phyloP scores from a whole-genome alignment of 208 protist genomes.

The Trypanosoma congolense region DNA sequence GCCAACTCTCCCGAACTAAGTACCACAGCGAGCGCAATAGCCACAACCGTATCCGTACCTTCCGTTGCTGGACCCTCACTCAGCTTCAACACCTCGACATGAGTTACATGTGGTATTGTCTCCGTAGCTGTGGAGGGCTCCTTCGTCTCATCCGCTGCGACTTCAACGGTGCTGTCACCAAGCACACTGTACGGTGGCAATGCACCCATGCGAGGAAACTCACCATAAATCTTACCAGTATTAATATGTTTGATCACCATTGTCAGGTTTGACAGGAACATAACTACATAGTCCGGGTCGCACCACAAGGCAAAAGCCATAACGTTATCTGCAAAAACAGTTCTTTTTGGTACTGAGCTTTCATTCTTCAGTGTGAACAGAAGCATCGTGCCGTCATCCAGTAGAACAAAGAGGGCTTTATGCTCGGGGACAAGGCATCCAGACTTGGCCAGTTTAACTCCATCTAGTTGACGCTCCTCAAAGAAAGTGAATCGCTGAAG shows the following conservation, averaged over 20 bases:
- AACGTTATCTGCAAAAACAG: constrained; percentile 31
- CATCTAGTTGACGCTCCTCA: constrained; percentile 13
- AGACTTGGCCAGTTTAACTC: constrained; percentile 6
- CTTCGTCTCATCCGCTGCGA: constrained; percentile 19
- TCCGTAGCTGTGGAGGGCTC: constrained; percentile 15
- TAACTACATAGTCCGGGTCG: constrained; percentile 22
- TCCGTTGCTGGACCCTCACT: constrained; percentile 6
- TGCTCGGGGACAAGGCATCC: constrained; percentile 8
- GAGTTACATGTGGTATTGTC: constrained; percentile 44
- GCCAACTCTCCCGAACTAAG: constrained; percentile 69
- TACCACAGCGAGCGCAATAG: constrained; percentile 47
- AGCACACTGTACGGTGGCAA: constrained; percentile 43
- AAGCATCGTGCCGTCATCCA: constrained; percentile 21
- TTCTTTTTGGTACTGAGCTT: constrained; percentile 3
- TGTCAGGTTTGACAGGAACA: constrained; percentile 16
- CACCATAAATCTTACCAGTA: background rate
- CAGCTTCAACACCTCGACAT: constrained; percentile 34
- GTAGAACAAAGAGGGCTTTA: constrained; percentile 18
- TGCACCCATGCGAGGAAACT: constrained; percentile 49
- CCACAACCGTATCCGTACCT: constrained; percentile 11
- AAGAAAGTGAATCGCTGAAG: constrained; percentile 28
- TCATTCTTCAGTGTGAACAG: constrained; percentile 7
- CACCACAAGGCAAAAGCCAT: constrained; percentile 37
- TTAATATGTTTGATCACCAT: constrained; percentile 38
- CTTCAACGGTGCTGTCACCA: too few species aligned